Evolutionary conservation across 768 basidiomycete genomes (phyloP), one percentile per base, ranked within the genome.

Genomic region (Rickenella mellea): DNA sequence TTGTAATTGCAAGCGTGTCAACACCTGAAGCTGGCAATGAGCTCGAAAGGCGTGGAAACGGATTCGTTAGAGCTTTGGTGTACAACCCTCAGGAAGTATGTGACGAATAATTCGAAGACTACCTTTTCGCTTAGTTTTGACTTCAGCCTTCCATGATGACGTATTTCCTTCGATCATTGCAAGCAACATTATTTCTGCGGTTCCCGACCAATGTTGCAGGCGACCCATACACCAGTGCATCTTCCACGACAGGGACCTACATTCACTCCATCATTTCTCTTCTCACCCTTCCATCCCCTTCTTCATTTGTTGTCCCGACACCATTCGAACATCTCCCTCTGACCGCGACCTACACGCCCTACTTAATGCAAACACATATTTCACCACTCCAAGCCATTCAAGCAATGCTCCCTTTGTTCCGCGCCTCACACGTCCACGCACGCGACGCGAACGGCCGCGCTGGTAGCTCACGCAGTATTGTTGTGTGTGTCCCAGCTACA

Each of bases 191-290:
- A 7, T 83, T 83, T 14, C 80, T 87, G 48, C 76, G 78, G 37
- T 93, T 89, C 63, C 90, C 90, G 3, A 73, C 88, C 49, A 79
- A 74, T 26, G 60, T 78, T 6, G 65, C 83, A 2, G 90, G 90
- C 20, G 91, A 93, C 58, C 89, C 90, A 2, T 86, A 80, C 56
- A 10, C 39, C 6, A 9, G 39, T 31, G 75, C 71, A 19, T 68
- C 80, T 0, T 75, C 80, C 19, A 65, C 76, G 21, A 61, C 78
- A 14, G 71, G 79, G 53, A 78, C 83, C 2, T 77, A 83, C 58
- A 69, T 93, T 32, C 79, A 85, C 48, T 82, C 86, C 17, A 66
- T 90, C 50, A 70, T 93, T 51, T 89, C 84, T 31, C 69, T 89
- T 24, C 71, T 89, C 47, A 71, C 80, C 40, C 68, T 89, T 27